Evolutionary conservation across 768 basidiomycete genomes (phyloP), one percentile per base, ranked within the genome.

Genomic region (Infundibulicybe gibba): DNA sequence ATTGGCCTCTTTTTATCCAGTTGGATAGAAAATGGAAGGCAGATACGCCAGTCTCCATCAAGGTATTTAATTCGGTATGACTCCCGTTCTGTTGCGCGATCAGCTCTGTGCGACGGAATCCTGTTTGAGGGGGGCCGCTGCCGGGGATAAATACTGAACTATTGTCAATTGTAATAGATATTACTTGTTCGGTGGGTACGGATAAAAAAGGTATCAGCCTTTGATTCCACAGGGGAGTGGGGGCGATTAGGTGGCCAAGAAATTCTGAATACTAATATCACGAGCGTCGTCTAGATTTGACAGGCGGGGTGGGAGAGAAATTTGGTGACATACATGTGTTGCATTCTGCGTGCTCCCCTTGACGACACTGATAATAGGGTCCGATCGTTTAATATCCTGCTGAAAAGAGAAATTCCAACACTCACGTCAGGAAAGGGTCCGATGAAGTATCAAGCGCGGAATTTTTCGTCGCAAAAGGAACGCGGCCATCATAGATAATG

Each of bases 101-200:
- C 48, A 85, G 56, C 48, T 84, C 82, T 0, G 80, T 79, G 25
- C 79, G 71, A 13, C 79, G 70, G 64, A 82, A 83, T 6, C 81
- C 80, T 37, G 59, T 63, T 56, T 83, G 81, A 0, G 78, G 76
- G 3, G 58, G 50, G 0, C 61, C 64, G 13, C 72, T 63, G 3
- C 80, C 80, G 0, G 81, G 77, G 30, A 72, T 56, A 52, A 83
- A 84, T 38, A 82, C 62, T 31, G 80, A 79, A 44, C 65, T 71
- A 59, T 80, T 79, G 56, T 81, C 79, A 43, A 85, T 81, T 2
- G 72, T 65, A 44, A 78, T 65, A 25, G 72, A 68, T 43, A 83
- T 62, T 0, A 69, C 62, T 60, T 84, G 79, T 47, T 83, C 81
- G 11, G 52, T 62, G 14, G 69, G 58, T 13, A 61, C 43, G 5